Conservation (phyloP, 2,329 filamentous ascomycete genomes). For the Furcasterigmium furcatum region DNA sequence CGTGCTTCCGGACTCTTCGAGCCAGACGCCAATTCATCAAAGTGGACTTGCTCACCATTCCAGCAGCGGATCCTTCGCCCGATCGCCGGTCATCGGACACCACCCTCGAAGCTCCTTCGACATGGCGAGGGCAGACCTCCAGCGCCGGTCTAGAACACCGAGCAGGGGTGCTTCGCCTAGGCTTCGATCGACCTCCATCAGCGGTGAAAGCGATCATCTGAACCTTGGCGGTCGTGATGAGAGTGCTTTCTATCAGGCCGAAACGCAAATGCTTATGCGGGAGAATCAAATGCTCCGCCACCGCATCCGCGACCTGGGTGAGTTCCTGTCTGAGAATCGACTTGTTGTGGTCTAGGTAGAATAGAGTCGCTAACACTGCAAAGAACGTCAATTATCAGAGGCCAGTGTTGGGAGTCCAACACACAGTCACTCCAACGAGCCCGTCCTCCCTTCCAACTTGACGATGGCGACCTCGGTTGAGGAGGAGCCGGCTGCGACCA, state of each 20-base stretch:
- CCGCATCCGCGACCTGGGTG: slow-evolving; percentile 71
- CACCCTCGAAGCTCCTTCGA: slow-evolving; percentile 58
- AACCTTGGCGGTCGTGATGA: slow-evolving; percentile 67
- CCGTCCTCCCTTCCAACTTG: slow-evolving; percentile 45
- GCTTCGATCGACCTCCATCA: slow-evolving; percentile 55
- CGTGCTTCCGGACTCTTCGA: slow-evolving; percentile 35
- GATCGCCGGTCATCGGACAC: slow-evolving; percentile 46
- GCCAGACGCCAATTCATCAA: slow-evolving; percentile 12
- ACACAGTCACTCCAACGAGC: slow-evolving; percentile 38
- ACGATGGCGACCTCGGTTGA: slow-evolving; percentile 41
- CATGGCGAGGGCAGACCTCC: slow-evolving; percentile 51
- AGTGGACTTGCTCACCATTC: slow-evolving; percentile 20
- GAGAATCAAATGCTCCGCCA: slow-evolving; percentile 82
- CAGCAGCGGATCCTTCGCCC: slow-evolving; percentile 41
- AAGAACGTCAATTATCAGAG: slow-evolving; percentile 53
- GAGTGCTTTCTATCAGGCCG: slow-evolving; percentile 76
- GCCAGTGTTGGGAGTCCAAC: slow-evolving; percentile 21
- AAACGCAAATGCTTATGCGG: slow-evolving; percentile 72
- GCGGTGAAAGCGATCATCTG: slow-evolving; percentile 56
- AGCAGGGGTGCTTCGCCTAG: slow-evolving; percentile 55
- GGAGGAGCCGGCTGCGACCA: slow-evolving; percentile 28
- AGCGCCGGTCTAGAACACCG: slow-evolving; percentile 55
- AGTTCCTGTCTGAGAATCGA: slow-evolving; percentile 13
- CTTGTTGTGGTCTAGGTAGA: background rate
- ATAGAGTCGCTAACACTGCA: slow-evolving; percentile 11